Evolutionary conservation across 176 grass and related monocot species (phyloP).

Genomic region (Secale cereale): DNA sequence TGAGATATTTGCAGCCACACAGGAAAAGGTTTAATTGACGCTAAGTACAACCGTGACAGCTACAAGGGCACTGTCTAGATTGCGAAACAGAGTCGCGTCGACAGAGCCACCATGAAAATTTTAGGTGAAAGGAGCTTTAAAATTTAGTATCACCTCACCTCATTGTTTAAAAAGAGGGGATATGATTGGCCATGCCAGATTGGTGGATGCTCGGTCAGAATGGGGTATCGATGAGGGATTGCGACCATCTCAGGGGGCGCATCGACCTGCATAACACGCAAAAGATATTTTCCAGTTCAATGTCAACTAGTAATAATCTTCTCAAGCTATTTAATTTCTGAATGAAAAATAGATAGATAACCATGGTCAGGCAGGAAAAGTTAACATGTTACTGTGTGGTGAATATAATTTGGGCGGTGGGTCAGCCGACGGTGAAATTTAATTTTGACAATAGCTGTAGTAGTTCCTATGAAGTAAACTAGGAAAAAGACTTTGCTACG

Average conservation of each 20-base stretch:
- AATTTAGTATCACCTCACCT: constrained; percentile 43
- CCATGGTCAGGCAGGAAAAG: constrained; percentile 17
- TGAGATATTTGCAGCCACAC: constrained; percentile 14
- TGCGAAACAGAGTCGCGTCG: neutral
- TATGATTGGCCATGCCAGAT: constrained; percentile 51
- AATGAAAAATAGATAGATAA: neutral
- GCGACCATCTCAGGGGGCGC: constrained; percentile 34
- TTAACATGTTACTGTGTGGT: constrained; percentile 11
- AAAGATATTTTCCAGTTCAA: constrained; percentile 25
- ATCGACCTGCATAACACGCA: constrained; percentile 47
- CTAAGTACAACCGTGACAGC: neutral
- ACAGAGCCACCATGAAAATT: neutral
- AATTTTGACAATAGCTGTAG: constrained; percentile 19
- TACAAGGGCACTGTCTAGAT: neutral
- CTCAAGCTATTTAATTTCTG: neutral
- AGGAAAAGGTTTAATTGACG: neutral
- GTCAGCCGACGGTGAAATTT: neutral
- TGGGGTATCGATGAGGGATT: constrained; percentile 20
- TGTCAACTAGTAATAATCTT: constrained; percentile 17
- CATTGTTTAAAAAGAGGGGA: constrained; percentile 49
- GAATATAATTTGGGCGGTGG: constrained; percentile 22
- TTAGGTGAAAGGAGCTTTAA: neutral
- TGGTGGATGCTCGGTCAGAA: constrained; percentile 42
- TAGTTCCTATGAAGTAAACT: constrained; percentile 15
- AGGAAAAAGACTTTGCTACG: constrained; percentile 32